Conservation (phyloP, 345 rosid genomes). For the Xanthoceras sorbifolium region DNA sequence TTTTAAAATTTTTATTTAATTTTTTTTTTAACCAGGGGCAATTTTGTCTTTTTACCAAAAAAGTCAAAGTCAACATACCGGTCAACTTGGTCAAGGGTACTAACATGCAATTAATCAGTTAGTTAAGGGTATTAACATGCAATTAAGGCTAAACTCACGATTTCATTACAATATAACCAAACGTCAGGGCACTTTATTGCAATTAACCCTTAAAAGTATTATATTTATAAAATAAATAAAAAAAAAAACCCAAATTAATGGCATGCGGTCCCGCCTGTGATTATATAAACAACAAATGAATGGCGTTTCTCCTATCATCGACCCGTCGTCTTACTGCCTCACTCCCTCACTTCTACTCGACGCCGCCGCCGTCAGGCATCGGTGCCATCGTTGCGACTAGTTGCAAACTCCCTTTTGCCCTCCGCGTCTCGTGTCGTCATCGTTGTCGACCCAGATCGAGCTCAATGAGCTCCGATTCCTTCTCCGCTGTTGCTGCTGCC, state of each 20-base stretch:
- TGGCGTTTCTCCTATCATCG: constrained; percentile 5
- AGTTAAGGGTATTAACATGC: too few species aligned
- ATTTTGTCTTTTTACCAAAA: too few species aligned
- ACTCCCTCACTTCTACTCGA: neutral
- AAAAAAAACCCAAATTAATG: neutral
- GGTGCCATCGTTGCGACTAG: neutral
- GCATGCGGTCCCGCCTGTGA: neutral
- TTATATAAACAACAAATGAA: neutral
- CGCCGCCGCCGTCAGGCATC: neutral
- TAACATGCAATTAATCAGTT: too few species aligned
- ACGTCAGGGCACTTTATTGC: too few species aligned
- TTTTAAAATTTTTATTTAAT: too few species aligned
- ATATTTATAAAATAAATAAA: too few species aligned
- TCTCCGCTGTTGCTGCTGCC: constrained; percentile 15
- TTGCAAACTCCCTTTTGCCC: neutral
- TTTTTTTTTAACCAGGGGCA: too few species aligned
- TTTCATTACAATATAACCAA: too few species aligned
- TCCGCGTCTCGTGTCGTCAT: neutral
- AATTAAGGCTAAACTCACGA: too few species aligned
- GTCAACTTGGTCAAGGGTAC: too few species aligned
- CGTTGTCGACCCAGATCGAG: constrained; percentile 10
- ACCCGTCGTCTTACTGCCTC: constrained; percentile 13
- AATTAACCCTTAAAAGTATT: too few species aligned
- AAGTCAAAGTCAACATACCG: too few species aligned
- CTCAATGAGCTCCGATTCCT: constrained; percentile 48